Evolutionary conservation across 495 filamentous ascomycete species (phyloP).

Genomic region (Lophiostoma macrostomum): DNA sequence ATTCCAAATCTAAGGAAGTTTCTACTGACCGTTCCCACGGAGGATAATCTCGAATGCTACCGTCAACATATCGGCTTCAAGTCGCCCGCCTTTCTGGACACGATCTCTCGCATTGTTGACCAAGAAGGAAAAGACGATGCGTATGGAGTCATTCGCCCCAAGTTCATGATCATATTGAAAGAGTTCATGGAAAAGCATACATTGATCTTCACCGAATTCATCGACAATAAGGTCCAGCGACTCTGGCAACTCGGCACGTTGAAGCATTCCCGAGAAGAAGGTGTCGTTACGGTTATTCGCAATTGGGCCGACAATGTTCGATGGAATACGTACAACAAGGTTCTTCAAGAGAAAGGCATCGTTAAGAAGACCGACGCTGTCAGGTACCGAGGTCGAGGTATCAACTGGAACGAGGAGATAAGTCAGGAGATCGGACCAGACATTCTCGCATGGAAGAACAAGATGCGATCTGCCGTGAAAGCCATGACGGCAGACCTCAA

Average conservation of each 20-base stretch:
- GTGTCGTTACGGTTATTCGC: not conserved
- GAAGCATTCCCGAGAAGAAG: not conserved
- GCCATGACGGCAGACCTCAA: not conserved
- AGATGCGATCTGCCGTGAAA: not conserved
- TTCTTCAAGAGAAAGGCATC: constrained; percentile 11
- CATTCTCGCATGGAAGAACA: not conserved
- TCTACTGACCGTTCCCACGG: not conserved
- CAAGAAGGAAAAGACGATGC: constrained; percentile 1
- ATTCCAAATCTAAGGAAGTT: constrained; percentile 1
- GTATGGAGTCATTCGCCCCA: constrained; percentile 8
- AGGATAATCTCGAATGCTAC: constrained; percentile 1
- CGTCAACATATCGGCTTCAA: not conserved
- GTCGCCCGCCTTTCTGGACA: not conserved
- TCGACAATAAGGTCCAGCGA: not conserved
- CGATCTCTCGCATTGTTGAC: not conserved
- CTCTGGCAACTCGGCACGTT: not conserved
- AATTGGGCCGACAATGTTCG: not conserved
- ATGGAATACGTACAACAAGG: constrained; percentile 19
- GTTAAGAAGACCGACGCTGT: not conserved
- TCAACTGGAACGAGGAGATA: constrained; percentile 15
- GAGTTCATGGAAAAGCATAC: not conserved
- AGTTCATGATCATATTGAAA: not conserved
- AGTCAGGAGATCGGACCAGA: not conserved
- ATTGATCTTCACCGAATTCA: not conserved
- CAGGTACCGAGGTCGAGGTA: not conserved